phyloP scores from a whole-genome alignment of 176 grass and related monocot genomes.

The Urochloa ruziziensis region DNA sequence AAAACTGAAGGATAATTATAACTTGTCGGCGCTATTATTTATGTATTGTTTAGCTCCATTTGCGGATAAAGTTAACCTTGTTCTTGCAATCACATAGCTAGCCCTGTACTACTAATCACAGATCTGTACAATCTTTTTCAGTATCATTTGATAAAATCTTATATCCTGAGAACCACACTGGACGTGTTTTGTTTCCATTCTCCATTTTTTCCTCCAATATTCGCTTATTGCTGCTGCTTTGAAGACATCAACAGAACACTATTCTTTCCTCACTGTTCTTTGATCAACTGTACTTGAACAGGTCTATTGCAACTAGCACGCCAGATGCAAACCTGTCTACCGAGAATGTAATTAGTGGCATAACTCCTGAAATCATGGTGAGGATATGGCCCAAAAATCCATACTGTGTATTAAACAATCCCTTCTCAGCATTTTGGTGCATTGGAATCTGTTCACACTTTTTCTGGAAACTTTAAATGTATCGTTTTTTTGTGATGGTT shows the following conservation, averaged over 20 bases:
- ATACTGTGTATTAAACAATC: not conserved
- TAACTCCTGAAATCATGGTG: constrained; percentile 30
- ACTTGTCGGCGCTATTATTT: not conserved
- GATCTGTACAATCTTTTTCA: not conserved
- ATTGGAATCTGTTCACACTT: not conserved
- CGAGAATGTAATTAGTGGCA: constrained; percentile 40
- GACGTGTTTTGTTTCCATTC: not conserved
- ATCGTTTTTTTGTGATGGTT: not conserved
- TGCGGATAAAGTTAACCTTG: not conserved
- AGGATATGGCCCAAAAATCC: not conserved
- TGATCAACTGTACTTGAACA: constrained; percentile 26
- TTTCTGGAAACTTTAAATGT: not conserved
- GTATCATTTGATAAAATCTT: constrained; percentile 7
- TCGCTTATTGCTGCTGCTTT: constrained; percentile 3
- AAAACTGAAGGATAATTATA: not conserved
- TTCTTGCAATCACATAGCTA: constrained; percentile 2
- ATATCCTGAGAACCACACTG: constrained; percentile 6
- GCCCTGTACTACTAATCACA: not conserved
- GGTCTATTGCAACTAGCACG: constrained; percentile 36
- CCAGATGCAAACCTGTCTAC: constrained; percentile 43
- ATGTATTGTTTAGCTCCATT: not conserved
- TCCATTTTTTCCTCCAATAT: not conserved
- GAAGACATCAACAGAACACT: not conserved
- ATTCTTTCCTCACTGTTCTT: constrained; percentile 19
- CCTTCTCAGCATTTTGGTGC: not conserved